Conservation (phyloP, 495 filamentous ascomycete genomes). For the Hypoxylon subgilvum region DNA sequence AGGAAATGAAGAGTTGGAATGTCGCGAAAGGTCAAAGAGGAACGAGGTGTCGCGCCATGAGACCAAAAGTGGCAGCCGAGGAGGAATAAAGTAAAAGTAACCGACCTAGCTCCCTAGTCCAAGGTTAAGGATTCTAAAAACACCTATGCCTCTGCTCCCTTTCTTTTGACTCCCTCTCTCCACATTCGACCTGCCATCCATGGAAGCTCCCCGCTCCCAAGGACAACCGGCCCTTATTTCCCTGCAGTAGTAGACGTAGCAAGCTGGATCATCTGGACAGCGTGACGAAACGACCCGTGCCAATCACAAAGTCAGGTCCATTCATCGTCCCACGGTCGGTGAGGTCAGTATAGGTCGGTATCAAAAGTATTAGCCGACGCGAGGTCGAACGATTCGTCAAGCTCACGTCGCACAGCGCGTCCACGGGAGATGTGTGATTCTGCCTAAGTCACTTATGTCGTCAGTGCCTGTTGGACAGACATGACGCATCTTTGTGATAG, state of each 20-base stretch:
- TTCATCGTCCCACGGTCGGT: background rate
- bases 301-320: slow-evolving; percentile 14
- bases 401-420: slow-evolving; percentile 9
- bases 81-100: slow-evolving; percentile 14
- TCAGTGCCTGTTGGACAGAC: slow-evolving; percentile 21
- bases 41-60: slow-evolving; percentile 13
- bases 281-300: slow-evolving; percentile 19
- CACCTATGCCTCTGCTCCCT: slow-evolving; percentile 10
- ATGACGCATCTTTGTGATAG: slow-evolving; percentile 26
- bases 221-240: slow-evolving; percentile 7
- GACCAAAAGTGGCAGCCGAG: slow-evolving; percentile 20
- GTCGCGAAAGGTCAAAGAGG: slow-evolving; percentile 6
- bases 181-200: slow-evolving; percentile 13
- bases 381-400: slow-evolving; percentile 1
- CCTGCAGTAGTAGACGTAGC: slow-evolving; percentile 3
- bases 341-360: slow-evolving; percentile 1
- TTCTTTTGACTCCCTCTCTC: background rate
- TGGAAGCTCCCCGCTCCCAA: slow-evolving; percentile 16
- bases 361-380: slow-evolving; percentile 27
- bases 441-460: slow-evolving; percentile 37
- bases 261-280: slow-evolving; percentile 22
- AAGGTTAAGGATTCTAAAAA: slow-evolving; percentile 11
- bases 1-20: slow-evolving; percentile 1
- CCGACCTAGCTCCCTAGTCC: background rate
- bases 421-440: slow-evolving; percentile 14